Conservation (phyloP, 2,329 filamentous ascomycete species). For the Sporothrix schenckii region DNA sequence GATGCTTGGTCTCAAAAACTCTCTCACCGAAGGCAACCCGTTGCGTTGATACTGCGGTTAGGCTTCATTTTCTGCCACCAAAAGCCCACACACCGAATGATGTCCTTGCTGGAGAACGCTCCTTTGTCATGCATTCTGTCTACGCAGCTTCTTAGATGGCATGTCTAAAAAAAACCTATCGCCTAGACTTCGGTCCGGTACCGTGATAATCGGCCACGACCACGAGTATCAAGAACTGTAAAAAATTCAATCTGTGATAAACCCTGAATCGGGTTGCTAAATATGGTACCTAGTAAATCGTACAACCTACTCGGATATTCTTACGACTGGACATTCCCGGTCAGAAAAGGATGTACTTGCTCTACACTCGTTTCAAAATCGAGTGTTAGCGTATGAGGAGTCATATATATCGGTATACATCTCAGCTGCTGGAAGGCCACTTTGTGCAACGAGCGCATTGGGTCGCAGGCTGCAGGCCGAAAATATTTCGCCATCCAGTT, state of each 20-base stretch:
- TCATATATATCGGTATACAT: background rate
- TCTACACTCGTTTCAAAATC: background rate
- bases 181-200: constrained; percentile 5
- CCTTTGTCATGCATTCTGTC: background rate
- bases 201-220: background rate
- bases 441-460: background rate
- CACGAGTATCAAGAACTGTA: background rate
- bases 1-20: background rate
- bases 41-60: background rate
- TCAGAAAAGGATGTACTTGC: background rate
- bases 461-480: background rate
- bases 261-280: background rate
- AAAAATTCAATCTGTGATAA: constrained; percentile 3
- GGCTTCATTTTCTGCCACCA: background rate
- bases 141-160: background rate
- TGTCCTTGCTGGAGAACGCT: background rate
- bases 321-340: background rate
- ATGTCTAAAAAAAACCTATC: constrained; percentile 12
- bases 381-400: background rate
- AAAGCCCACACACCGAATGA: background rate
- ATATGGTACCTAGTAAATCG: background rate
- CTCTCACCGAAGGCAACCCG: background rate
- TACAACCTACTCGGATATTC: background rate
- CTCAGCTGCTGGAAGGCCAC: background rate
- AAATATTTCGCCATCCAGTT: background rate